Conservation (phyloP, 2,329 filamentous ascomycete species). For the Blumeria hordei region DNA sequence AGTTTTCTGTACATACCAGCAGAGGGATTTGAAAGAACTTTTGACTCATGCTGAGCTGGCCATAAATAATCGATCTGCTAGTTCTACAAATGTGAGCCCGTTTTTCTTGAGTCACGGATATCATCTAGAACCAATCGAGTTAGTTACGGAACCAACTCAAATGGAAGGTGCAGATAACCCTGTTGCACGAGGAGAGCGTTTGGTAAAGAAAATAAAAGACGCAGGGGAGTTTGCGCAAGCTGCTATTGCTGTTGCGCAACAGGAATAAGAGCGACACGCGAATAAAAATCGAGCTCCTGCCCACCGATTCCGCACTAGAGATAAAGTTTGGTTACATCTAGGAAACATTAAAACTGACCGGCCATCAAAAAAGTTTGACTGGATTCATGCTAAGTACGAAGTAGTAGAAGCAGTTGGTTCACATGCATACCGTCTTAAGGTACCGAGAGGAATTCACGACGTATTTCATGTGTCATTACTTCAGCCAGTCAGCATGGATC, state of each 20-base stretch:
- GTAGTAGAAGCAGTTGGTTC: not conserved
- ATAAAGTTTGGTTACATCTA: too few relatives aligned
- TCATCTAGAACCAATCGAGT: not conserved
- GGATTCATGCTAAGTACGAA: not conserved
- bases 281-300: too few relatives aligned
- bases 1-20: conserved; percentile 3
- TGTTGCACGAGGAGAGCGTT: not conserved
- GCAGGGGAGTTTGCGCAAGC: too few relatives aligned
- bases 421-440: not conserved
- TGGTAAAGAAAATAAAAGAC: too few relatives aligned
- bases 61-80: not conserved
- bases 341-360: not conserved
- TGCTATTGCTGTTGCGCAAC: too few relatives aligned
- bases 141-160: not conserved
- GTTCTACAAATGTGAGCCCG: not conserved
- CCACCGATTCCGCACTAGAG: too few relatives aligned
- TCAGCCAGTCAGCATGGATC: not conserved
- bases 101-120: not conserved
- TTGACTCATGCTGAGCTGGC: not conserved
- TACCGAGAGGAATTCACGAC: not conserved
- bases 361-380: not conserved
- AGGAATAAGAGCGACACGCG: too few relatives aligned
- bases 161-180: not conserved
- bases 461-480: not conserved
- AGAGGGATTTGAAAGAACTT: conserved; percentile 2